These are phyloP conservation scores for Theobroma cacao DNA, from an alignment of 345 rosid genomes.

Conservation along the genomic window DNA sequence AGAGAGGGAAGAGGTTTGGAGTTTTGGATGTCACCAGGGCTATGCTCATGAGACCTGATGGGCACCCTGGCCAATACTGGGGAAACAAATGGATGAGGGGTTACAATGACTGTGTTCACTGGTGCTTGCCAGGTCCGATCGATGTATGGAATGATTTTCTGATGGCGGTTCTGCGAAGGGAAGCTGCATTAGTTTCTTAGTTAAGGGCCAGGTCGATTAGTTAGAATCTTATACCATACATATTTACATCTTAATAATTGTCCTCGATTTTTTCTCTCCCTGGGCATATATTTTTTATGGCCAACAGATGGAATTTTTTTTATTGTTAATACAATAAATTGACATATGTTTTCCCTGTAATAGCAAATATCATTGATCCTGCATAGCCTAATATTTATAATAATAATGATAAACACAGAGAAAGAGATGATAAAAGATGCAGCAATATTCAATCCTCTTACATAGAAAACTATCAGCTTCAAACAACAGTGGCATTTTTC, in stretches of 20 bases:
- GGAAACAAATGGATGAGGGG: constrained; percentile 84
- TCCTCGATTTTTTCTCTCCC: not conserved
- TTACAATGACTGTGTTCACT: constrained; percentile 72
- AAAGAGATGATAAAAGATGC: not conserved
- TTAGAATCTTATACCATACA: constrained; percentile 3
- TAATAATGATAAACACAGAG: not conserved
- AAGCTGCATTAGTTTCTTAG: constrained; percentile 11
- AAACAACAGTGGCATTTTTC: not conserved
- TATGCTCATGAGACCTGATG: constrained; percentile 81
- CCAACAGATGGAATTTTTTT: not conserved
- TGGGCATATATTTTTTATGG: not conserved
- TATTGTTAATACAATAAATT: not conserved
- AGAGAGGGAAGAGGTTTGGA: constrained; percentile 38
- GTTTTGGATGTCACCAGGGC: constrained; percentile 62
- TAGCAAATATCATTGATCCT: not conserved
- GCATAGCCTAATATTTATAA: not conserved
- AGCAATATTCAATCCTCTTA: not conserved
- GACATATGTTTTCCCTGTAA: not conserved
- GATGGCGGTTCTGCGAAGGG: constrained; percentile 41
- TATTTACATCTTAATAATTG: not conserved
- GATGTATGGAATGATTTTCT: constrained; percentile 78
- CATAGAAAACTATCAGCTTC: not conserved
- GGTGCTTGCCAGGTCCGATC: constrained; percentile 92
- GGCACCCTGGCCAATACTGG: constrained; percentile 71
- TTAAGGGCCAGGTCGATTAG: not conserved